Conservation (phyloP, 164 flowering plant species). For the Vitis riparia region DNA sequence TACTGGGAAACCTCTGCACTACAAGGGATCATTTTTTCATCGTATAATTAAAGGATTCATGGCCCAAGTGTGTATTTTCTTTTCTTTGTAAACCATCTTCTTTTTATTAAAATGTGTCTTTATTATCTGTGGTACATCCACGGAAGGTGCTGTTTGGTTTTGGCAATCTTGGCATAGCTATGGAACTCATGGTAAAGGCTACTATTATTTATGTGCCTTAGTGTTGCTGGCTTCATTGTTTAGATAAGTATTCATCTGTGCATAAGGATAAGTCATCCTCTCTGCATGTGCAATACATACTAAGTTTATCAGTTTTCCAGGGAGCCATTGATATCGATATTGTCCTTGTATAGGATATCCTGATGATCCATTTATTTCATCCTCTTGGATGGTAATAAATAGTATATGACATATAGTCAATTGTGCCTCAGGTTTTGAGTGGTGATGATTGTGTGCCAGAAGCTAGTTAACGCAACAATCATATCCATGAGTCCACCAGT, state of each 20-base stretch:
- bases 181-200: background rate
- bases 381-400: background rate
- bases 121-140: background rate
- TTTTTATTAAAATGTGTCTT: background rate
- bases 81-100: background rate
- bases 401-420: background rate
- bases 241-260: background rate
- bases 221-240: background rate
- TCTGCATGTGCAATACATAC: background rate
- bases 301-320: background rate
- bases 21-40: constrained; percentile 69
- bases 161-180: background rate
- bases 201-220: background rate
- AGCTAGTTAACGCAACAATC: no score
- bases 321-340: background rate
- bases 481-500: no score
- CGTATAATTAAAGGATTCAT: constrained; percentile 84
- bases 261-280: background rate
- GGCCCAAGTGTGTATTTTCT: constrained; percentile 64
- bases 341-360: background rate
- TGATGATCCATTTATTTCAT: background rate
- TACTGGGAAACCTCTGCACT: constrained; percentile 75
- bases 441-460: background rate
- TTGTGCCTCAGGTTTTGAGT: no score
- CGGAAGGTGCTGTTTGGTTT: background rate